Base-by-base conservation (phyloP, 2,329 filamentous ascomycete species). In the Trichoderma afroharzianum region DNA sequence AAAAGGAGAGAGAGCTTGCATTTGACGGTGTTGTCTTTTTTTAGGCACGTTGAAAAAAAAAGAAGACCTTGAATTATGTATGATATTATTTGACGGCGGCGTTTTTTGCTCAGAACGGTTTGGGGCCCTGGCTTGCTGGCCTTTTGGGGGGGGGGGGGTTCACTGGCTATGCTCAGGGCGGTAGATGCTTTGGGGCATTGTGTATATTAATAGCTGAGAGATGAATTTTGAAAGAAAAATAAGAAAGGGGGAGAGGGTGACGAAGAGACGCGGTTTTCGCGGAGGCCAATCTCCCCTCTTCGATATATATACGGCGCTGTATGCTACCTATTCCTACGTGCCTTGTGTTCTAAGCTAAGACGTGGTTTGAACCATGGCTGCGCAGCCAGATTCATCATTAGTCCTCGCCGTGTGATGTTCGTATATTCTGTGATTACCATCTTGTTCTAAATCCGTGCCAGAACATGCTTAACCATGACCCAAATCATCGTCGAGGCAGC, bases 201-300 rank as follows among this genome's bases (percentile, higher is more conserved):
- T 79, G 78, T 80, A 80, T 77, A 80, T 74, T 77, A 80, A 76
- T 76, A 74, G 63, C 33, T 57, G 8, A 21, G 24, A 15, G n/a
- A 12, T 24, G 47, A 21, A 21, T 53, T 15, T 36, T 39, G 21
- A 75, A 74, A 24, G 15, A 36, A 74, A 24, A 21, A 28, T 58
- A 68, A 30, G 15, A 15, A 70, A 57, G 18, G 74, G 78, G 73
- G 74, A 14, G 28, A 18, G 75, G 73, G 74, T 26, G 63, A 36
- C 28, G 36, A 68, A 50, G 75, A 76, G 73, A 74, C 74, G 32
- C 30, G 33, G 39, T 77, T 75, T 73, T 73, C 71, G 75, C 73
- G 74, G 76, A 78, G 76, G 78, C 77, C 78, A 81, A 80, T 82
- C 79, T 80, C 77, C 80, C 80, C 78, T 79, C 64, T 79, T 74